These are phyloP conservation scores for Acanthamoeba lenticulata DNA, from an alignment of 208 protist species.

Conservation along the genomic window DNA sequence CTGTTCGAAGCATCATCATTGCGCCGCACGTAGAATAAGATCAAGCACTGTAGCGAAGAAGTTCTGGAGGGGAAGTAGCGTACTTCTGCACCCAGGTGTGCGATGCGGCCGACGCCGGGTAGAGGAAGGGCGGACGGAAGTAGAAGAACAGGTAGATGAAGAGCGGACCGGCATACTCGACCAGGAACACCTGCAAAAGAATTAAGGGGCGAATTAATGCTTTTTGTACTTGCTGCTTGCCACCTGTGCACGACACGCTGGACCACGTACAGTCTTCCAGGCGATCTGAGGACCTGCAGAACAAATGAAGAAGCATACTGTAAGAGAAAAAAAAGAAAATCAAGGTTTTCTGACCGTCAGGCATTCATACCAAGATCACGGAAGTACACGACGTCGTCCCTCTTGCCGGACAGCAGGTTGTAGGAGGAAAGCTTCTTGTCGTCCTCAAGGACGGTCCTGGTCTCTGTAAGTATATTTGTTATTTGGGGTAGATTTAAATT, in stretches of 20 bases:
- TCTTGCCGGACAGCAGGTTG: neutral
- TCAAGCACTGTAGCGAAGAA: conserved; percentile 77
- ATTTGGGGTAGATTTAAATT: too few species aligned
- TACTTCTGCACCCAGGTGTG: conserved; percentile 3
- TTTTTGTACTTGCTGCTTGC: too few species aligned
- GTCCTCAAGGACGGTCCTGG: neutral
- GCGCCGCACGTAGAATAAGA: too few species aligned
- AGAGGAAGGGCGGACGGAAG: conserved; percentile 85
- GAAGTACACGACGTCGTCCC: neutral
- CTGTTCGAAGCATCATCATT: too few species aligned
- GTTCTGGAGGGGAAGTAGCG: neutral
- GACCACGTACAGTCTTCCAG: conserved; percentile 58
- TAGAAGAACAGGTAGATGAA: conserved; percentile 93
- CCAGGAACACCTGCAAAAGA: conserved; percentile 91
- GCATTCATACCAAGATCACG: neutral
- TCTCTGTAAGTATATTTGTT: neutral
- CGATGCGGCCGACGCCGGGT: conserved; percentile 14
- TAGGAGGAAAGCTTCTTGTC: conserved; percentile 33
- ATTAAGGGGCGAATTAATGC: too few species aligned
- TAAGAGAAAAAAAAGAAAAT: too few species aligned
- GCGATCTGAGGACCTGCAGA: conserved; percentile 46
- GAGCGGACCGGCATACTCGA: conserved; percentile 94
- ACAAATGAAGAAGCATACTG: neutral
- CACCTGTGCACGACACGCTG: too few species aligned
- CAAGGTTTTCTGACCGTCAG: neutral